Conservation (phyloP, 352 stramenopile species). For the Globisporangium rhizosaccharum region DNA sequence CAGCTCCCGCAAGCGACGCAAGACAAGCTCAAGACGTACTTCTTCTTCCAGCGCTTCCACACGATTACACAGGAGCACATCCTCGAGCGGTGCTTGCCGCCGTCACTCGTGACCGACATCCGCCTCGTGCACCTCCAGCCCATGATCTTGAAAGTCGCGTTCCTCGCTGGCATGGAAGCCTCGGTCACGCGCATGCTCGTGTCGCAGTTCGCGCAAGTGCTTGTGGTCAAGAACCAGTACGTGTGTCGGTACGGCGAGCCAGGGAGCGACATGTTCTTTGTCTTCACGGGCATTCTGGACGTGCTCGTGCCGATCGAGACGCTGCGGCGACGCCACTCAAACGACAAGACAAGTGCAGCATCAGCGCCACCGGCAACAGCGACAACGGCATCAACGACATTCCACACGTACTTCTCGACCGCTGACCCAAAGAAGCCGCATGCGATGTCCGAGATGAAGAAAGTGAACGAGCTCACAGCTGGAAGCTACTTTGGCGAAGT, state of each 20-base stretch:
- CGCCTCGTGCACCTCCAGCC: conserved; percentile 37
- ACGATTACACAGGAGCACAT: conserved; percentile 45
- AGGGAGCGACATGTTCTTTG: conserved; percentile 51
- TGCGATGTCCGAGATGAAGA: conserved; percentile 12
- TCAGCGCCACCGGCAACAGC: neutral
- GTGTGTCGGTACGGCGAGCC: conserved; percentile 35
- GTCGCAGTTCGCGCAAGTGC: conserved; percentile 32
- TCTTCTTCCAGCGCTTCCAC: conserved; percentile 46
- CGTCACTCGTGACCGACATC: conserved; percentile 43
- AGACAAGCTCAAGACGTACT: conserved; percentile 37
- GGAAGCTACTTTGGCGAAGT: conserved; percentile 39
- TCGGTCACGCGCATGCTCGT: conserved; percentile 44
- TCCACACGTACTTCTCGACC: no score
- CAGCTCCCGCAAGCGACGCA: conserved; percentile 23
- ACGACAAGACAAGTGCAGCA: neutral
- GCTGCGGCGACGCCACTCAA: neutral
- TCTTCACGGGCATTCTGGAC: conserved; percentile 39
- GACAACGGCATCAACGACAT: conserved; percentile 1
- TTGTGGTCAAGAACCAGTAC: conserved; percentile 30
- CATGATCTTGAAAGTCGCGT: conserved; percentile 51
- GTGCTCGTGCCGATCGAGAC: conserved; percentile 18
- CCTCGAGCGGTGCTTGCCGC: conserved; percentile 34
- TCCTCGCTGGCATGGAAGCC: conserved; percentile 32
- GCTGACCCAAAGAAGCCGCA: neutral
- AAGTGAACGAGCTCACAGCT: conserved; percentile 28